These are phyloP conservation scores for Linnemannia elongata DNA, from an alignment of 192 early-diverging fungal species.

Conservation along the genomic window DNA sequence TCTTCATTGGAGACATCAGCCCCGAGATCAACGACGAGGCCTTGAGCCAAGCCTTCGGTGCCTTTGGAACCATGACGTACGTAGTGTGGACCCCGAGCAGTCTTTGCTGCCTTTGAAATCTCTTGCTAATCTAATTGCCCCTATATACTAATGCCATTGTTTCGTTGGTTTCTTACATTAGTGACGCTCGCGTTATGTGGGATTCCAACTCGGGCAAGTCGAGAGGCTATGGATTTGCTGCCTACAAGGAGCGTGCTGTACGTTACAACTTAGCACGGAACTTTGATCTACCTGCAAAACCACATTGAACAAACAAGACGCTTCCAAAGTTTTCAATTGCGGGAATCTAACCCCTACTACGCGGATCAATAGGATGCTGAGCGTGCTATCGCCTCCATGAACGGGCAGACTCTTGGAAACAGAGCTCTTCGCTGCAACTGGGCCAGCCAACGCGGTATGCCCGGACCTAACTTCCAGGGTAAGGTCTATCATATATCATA, in stretches of 20 bases:
- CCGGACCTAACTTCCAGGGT: constrained; percentile 56
- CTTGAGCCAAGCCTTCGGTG: constrained; percentile 81
- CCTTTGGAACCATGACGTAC: constrained; percentile 82
- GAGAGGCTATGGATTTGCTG: constrained; percentile 93
- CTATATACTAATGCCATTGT: background rate
- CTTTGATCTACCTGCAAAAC: background rate
- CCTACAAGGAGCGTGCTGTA: constrained; percentile 84
- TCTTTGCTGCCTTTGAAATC: background rate
- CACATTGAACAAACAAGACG: background rate
- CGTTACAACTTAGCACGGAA: background rate
- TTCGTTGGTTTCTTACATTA: constrained; percentile 18
- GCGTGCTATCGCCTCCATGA: constrained; percentile 87
- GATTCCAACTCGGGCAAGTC: constrained; percentile 90
- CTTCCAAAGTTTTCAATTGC: constrained; percentile 7
- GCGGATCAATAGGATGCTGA: constrained; percentile 77
- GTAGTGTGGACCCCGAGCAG: constrained; percentile 31
- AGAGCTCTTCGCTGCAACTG: constrained; percentile 93
- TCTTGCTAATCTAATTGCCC: background rate
- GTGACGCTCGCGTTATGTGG: constrained; percentile 96
- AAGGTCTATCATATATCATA: constrained; percentile 31
- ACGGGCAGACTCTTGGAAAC: constrained; percentile 81
- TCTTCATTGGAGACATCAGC: constrained; percentile 95
- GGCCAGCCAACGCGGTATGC: constrained; percentile 88
- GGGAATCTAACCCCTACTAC: background rate
- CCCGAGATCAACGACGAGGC: constrained; percentile 91